Evolutionary conservation across 768 basidiomycete genomes (phyloP).

Genomic region (Paxillus ammoniavirescens): DNA sequence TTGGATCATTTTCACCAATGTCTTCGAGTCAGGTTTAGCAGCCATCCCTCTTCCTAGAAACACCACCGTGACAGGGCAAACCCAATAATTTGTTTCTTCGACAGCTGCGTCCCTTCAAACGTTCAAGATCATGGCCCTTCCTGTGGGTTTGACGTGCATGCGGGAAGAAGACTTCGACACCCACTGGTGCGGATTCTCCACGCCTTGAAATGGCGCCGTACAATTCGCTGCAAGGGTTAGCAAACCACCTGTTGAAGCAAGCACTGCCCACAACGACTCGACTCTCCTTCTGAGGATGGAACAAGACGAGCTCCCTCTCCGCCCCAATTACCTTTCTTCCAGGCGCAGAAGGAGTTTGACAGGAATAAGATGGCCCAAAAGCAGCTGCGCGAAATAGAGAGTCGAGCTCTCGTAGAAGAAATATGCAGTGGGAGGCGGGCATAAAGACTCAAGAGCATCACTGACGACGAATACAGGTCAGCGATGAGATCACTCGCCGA

Average conservation of each 20-base stretch:
- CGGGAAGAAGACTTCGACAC: constrained; percentile 83
- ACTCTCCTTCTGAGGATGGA: too few species aligned
- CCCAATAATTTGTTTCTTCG: constrained; percentile 85
- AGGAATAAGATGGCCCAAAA: too few species aligned
- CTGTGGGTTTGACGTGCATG: constrained; percentile 58
- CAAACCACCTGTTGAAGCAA: constrained; percentile 60
- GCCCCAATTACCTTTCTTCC: too few species aligned
- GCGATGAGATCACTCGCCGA: too few species aligned
- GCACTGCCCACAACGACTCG: constrained; percentile 63
- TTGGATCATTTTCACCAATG: constrained; percentile 60
- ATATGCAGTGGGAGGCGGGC: too few species aligned
- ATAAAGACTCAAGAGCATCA: too few species aligned
- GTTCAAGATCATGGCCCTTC: constrained; percentile 65
- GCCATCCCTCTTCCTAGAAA: constrained; percentile 89
- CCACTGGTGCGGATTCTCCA: constrained; percentile 57
- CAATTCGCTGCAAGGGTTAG: constrained; percentile 85
- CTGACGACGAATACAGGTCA: too few species aligned
- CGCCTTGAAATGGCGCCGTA: constrained; percentile 87
- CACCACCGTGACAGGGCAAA: constrained; percentile 70
- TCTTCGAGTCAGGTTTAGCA: constrained; percentile 76
- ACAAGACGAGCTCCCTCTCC: too few species aligned
- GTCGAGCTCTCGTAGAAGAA: too few species aligned
- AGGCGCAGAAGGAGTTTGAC: too few species aligned
- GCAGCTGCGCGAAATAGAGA: too few species aligned
- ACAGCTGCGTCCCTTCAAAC: constrained; percentile 87